Percentiles rank a stretch among this genome's conserved stretches.
These are phyloP conservation scores for Raddia guianensis DNA, from an alignment of 176 grass and related monocot genomes.

Conservation along the genomic window DNA sequence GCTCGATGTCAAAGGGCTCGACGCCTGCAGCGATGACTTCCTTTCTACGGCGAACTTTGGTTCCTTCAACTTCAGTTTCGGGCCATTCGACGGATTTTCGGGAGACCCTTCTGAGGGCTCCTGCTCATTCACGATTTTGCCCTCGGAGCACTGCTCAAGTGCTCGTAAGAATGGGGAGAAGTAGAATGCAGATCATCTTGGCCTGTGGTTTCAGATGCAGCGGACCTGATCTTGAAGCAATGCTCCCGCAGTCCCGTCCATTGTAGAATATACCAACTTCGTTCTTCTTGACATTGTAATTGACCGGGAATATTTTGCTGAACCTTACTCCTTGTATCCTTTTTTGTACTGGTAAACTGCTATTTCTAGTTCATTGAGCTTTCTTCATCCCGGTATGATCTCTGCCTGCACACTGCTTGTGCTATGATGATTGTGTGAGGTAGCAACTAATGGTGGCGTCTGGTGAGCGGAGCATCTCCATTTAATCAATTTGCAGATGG, in stretches of 20 bases:
- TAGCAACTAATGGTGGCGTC: not conserved
- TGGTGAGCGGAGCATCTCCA: not conserved
- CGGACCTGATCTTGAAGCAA: not conserved
- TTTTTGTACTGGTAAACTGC: not conserved
- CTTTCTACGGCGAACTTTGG: constrained; percentile 50
- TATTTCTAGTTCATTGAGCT: not conserved
- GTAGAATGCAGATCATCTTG: constrained; percentile 17
- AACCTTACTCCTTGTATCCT: not conserved
- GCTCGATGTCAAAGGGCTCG: constrained; percentile 44
- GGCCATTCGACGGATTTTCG: constrained; percentile 38
- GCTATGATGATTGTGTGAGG: not conserved
- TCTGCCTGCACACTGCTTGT: not conserved
- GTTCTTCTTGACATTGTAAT: not conserved
- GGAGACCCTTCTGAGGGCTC: constrained; percentile 38
- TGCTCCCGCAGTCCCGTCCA: not conserved
- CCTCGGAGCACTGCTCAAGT: constrained; percentile 21
- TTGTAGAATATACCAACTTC: not conserved
- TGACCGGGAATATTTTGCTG: not conserved
- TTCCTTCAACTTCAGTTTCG: constrained; percentile 53
- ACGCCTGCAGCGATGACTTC: constrained; percentile 16
- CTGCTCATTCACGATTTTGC: constrained; percentile 37
- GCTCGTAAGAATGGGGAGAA: constrained; percentile 31
- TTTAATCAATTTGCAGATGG: not conserved
- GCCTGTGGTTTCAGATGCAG: not conserved
- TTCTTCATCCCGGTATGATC: constrained; percentile 10